A percentile compares a stretch with the other conserved stretches of the same genome.
Evolutionary conservation across 805 yeast species (phyloP).

Genomic region (Nakazawaea populi): DNA sequence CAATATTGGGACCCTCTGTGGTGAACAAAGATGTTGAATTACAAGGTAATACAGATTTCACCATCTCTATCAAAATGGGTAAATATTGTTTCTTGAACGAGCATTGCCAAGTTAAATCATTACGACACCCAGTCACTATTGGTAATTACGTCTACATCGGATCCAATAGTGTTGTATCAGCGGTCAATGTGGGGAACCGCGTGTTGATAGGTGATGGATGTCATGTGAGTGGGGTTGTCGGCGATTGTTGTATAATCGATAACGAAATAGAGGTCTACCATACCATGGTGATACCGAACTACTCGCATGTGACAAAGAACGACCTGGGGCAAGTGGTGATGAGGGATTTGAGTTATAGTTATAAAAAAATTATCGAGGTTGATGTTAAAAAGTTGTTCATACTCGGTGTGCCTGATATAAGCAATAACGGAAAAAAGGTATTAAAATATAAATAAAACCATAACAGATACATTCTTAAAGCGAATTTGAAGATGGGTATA

Average conservation of each 20-base stretch:
- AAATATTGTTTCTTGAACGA: slow-evolving; percentile 35
- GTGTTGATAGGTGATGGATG: slow-evolving; percentile 41
- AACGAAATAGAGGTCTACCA: slow-evolving; percentile 36
- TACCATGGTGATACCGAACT: slow-evolving; percentile 44
- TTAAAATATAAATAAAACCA: too few relatives aligned
- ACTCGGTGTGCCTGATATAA: background rate
- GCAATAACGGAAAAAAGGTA: background rate
- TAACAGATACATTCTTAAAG: too few relatives aligned
- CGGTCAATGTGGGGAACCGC: slow-evolving; percentile 41
- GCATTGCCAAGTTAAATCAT: slow-evolving; percentile 17
- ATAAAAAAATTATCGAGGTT: slow-evolving; percentile 17
- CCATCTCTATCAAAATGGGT: slow-evolving; percentile 35
- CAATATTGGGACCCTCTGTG: slow-evolving; percentile 42
- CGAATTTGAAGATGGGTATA: slow-evolving; percentile 9
- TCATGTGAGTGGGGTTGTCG: slow-evolving; percentile 31
- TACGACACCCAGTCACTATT: slow-evolving; percentile 24
- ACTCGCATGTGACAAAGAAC: slow-evolving; percentile 29
- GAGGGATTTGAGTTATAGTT: slow-evolving; percentile 20
- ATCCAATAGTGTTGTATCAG: slow-evolving; percentile 22
- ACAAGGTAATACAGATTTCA: slow-evolving; percentile 24
- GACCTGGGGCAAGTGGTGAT: slow-evolving; percentile 7
- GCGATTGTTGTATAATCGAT: slow-evolving; percentile 47
- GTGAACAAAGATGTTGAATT: slow-evolving; percentile 30
- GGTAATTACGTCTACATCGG: slow-evolving; percentile 46
- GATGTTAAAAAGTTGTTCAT: slow-evolving; percentile 17